Percentiles rank a stretch among this genome's conserved stretches.
phyloP scores from a whole-genome alignment of 306 rosid genomes.

The Vigna hirtella region DNA sequence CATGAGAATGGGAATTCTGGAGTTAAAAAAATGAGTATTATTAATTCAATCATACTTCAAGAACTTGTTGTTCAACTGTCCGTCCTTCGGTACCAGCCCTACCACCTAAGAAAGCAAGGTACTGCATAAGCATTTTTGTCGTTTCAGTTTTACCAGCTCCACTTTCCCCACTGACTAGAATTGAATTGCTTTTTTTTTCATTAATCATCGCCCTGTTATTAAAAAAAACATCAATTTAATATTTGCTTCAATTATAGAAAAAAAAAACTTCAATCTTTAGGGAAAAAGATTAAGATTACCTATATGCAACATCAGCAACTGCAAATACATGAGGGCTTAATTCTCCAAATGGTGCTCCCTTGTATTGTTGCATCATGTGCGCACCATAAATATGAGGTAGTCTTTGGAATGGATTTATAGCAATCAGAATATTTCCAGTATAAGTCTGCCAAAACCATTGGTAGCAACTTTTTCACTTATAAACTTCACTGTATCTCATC shows the following conservation, averaged over 20 bases:
- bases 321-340: constrained; percentile 99
- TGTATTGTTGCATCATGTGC: constrained; percentile 99
- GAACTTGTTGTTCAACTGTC: constrained; percentile 99
- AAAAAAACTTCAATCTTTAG: constrained; percentile 32
- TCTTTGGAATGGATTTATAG: constrained; percentile 98
- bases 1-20: constrained; percentile 29
- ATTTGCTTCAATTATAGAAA: constrained; percentile 38
- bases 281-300: constrained; percentile 55
- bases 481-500: constrained; percentile 28
- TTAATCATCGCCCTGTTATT: constrained; percentile 88
- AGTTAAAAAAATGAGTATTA: constrained; percentile 34
- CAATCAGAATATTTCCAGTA: constrained; percentile 97
- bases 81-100: constrained; percentile 94
- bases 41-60: constrained; percentile 72
- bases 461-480: constrained; percentile 29
- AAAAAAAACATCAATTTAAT: constrained; percentile 34
- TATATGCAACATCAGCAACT: constrained; percentile 96
- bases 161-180: constrained; percentile 99
- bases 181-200: constrained; percentile 92
- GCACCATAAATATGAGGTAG: constrained; percentile 89
- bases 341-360: constrained; percentile 96
- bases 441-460: constrained; percentile 73
- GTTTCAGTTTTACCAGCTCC: constrained; percentile 99
- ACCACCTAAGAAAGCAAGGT: constrained; percentile 97
- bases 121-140: constrained; percentile 96